A percentile compares a stretch with the other conserved stretches of the same genome.
Conservation (phyloP, 2,329 filamentous ascomycete species). For the Aspergillus sp. region DNA sequence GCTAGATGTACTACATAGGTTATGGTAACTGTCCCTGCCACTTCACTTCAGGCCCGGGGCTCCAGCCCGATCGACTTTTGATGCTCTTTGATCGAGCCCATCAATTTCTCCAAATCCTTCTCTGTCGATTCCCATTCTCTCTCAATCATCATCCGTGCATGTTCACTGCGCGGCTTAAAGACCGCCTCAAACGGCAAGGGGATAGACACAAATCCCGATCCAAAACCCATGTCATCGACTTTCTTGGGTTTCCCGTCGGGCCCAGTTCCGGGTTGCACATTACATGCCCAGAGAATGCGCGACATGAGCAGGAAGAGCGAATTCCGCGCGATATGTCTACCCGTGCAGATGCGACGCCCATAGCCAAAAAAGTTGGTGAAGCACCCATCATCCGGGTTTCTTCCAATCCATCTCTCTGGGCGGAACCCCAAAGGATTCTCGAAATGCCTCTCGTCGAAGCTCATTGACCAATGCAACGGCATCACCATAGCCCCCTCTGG, state of each 20-base stretch:
- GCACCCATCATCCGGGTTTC: constrained; percentile 43
- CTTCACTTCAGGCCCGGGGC: neutral
- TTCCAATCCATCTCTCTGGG: constrained; percentile 39
- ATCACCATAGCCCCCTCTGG: constrained; percentile 48
- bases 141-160: constrained; percentile 18
- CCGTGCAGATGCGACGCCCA: constrained; percentile 50
- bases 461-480: constrained; percentile 43
- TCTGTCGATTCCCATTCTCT: constrained; percentile 16
- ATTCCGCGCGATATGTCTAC: constrained; percentile 28
- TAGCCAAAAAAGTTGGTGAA: constrained; percentile 58
- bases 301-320: constrained; percentile 55
- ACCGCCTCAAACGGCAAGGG: constrained; percentile 25
- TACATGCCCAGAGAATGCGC: constrained; percentile 49
- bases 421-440: constrained; percentile 37
- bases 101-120: constrained; percentile 16
- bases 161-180: constrained; percentile 22
- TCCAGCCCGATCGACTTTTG: constrained; percentile 12
- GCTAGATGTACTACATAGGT: too few species aligned
- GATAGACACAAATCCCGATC: constrained; percentile 17
- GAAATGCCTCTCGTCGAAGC: constrained; percentile 38
- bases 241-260: constrained; percentile 19
- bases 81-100: constrained; percentile 9
- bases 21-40: too few species aligned
- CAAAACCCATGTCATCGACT: constrained; percentile 24
- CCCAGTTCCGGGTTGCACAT: constrained; percentile 12